Percentiles rank a stretch among this genome's conserved stretches.
phyloP scores from a whole-genome alignment of 768 basidiomycete genomes.

The Strobilomyces confusus region DNA sequence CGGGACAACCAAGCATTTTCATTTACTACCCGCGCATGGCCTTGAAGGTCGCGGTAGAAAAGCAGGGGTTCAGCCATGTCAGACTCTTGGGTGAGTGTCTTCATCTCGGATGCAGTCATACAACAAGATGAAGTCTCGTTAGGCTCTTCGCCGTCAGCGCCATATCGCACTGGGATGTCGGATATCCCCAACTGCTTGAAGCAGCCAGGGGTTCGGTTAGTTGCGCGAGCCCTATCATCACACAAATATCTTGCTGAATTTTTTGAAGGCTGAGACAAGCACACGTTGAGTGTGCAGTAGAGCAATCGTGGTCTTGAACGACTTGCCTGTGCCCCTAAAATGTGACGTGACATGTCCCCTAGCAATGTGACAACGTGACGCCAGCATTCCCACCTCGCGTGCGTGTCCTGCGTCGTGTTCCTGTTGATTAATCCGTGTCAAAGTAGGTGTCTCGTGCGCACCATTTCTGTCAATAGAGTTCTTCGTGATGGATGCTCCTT shows the following conservation, averaged over 20 bases:
- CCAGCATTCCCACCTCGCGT: conserved; percentile 7
- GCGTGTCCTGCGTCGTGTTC: neutral
- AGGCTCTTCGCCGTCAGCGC: neutral
- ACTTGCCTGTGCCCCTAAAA: conserved; percentile 24
- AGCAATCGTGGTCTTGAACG: conserved; percentile 25
- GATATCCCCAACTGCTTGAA: conserved; percentile 7
- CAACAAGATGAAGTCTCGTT: conserved; percentile 18
- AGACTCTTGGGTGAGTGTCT: conserved; percentile 29
- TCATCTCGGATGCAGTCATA: conserved; percentile 20
- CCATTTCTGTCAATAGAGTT: neutral
- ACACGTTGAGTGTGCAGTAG: conserved; percentile 28
- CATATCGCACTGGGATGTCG: conserved; percentile 1
- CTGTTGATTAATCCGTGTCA: neutral
- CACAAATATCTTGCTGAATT: conserved; percentile 21
- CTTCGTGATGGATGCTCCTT: neutral
- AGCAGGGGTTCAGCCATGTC: conserved; percentile 3
- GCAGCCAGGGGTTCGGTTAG: conserved; percentile 1
- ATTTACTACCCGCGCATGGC: conserved; percentile 5
- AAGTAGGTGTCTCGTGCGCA: conserved; percentile 1
- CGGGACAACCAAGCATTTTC: conserved; percentile 13
- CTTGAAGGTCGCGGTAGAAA: conserved; percentile 1
- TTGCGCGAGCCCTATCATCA: conserved; percentile 24
- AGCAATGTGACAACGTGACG: conserved; percentile 26
- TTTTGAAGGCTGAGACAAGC: conserved; percentile 23
- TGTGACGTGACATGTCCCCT: conserved; percentile 31